Evolutionary conservation across 306 rosid species (phyloP).

Genomic region (Amphicarpaea edgeworthii): DNA sequence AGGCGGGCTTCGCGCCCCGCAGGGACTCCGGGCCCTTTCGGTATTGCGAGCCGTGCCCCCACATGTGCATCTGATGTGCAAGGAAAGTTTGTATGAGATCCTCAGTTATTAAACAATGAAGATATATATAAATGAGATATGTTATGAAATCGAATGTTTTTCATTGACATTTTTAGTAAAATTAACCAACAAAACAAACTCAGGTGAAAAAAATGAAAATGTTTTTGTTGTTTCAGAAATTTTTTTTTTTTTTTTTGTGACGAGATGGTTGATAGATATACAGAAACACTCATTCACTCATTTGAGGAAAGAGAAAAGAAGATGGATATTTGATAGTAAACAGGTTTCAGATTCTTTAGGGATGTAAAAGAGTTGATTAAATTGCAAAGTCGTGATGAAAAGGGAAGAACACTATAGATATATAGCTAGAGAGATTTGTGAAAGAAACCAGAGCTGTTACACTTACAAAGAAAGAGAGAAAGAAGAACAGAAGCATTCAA

Average conservation of each 20-base stretch:
- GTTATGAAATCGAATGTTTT: too few relatives aligned
- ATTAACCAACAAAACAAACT: too few relatives aligned
- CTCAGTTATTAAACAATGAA: too few relatives aligned
- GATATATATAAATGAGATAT: too few relatives aligned
- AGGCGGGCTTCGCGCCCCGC: constrained; percentile 77
- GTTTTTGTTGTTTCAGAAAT: too few relatives aligned
- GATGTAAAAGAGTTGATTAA: neutral
- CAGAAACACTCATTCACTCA: too few relatives aligned
- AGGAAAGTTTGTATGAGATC: neutral
- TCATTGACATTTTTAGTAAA: too few relatives aligned
- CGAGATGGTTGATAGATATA: too few relatives aligned
- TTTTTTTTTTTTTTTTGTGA: too few relatives aligned
- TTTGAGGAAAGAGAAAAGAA: neutral
- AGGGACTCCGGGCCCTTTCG: constrained; percentile 92
- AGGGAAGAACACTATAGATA: constrained; percentile 2
- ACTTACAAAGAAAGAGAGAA: neutral
- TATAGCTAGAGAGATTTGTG: neutral
- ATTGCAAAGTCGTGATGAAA: neutral
- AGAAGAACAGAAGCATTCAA: neutral
- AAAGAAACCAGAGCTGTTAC: neutral
- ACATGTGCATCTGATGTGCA: constrained; percentile 88
- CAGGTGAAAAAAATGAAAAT: too few relatives aligned
- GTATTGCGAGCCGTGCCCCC: constrained; percentile 98
- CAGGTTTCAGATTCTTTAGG: neutral
- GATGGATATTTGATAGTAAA: neutral